Evolutionary conservation across 2,329 filamentous ascomycete genomes (phyloP).

Genomic region (Monilinia fructigena): DNA sequence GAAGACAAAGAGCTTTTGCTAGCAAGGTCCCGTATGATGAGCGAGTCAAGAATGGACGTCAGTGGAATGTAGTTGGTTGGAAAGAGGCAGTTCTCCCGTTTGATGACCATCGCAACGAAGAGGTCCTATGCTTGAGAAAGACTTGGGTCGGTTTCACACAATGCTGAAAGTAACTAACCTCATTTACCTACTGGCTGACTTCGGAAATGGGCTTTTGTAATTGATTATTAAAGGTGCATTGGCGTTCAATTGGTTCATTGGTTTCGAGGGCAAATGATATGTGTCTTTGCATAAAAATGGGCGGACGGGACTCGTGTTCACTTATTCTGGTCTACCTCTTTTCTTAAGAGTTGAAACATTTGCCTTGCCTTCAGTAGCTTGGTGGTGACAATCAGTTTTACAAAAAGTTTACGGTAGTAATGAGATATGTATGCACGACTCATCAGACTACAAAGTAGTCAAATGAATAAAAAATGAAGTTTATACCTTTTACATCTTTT

Average conservation of each 20-base stretch:
- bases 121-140: slow-evolving; percentile 31
- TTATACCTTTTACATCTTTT: slow-evolving; percentile 8
- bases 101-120: slow-evolving; percentile 29
- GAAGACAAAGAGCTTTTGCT: slow-evolving; percentile 43
- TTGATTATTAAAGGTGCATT: slow-evolving; percentile 25
- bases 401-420: slow-evolving; percentile 16
- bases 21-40: slow-evolving; percentile 35
- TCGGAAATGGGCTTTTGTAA: slow-evolving; percentile 20
- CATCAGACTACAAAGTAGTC: slow-evolving; percentile 15
- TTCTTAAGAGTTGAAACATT: slow-evolving; percentile 15
- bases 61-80: slow-evolving; percentile 41
- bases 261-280: slow-evolving; percentile 21
- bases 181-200: slow-evolving; percentile 9
- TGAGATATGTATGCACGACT: slow-evolving; percentile 21
- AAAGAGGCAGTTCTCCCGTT: slow-evolving; percentile 37
- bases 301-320: slow-evolving; percentile 18
- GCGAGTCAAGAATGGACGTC: slow-evolving; percentile 32
- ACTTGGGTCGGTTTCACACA: slow-evolving; percentile 34
- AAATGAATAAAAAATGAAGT: slow-evolving; percentile 16
- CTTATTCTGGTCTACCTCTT: slow-evolving; percentile 21
- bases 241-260: slow-evolving; percentile 25
- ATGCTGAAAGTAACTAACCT: slow-evolving; percentile 19
- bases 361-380: slow-evolving; percentile 13
- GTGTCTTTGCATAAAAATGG: slow-evolving; percentile 26
- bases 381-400: slow-evolving; percentile 19